Base-by-base conservation (phyloP, 148 eudicot genomes). In the Linanthus parryae region DNA sequence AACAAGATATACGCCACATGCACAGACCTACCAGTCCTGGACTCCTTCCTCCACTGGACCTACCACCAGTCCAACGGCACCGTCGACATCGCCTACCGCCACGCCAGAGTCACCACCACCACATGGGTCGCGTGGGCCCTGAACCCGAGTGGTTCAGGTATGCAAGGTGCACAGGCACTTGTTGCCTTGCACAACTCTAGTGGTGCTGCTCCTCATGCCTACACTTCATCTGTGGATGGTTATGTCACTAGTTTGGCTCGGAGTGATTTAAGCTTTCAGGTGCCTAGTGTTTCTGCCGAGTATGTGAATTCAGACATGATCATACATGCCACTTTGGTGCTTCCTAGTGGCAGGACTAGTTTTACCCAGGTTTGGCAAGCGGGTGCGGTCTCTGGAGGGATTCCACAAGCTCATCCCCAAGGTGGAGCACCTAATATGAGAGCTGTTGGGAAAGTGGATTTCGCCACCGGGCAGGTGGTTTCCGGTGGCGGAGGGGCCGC, bases 81-180 rank as follows among this genome's bases (percentile, higher is more conserved):
- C 0, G 88, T 74, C 8, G 74, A 77, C 3, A 54, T 92, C 8
- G 98, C 98, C 2, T 92, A 70, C 60, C 72, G 98, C 1, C 90
- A 52, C 37, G 53, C 74, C 26, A 67, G 71, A 0, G 56, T 78
- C 9, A 20, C 38, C 30, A 18, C 73, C 20, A 11, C 73, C 3
- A 53, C 82, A 7, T 94, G 99, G 99, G 77, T 88, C 3, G 91
- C 83, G 0, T 94, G 96, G 96, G 87, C 79, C 0, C 69, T 94
- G 18, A 94, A 94, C 43, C 73, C 70, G 0, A 23, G 38, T 0
- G 23, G 56, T 0, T 1, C 47, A 0, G 66, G 77, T 2, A 94
- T 94, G 99, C 0, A 11, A 5, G 84, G 87, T 0, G 63, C 94
- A 0, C 98, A 92, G 51, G 31, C 78, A 1, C 63, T 94, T 20